A percentile compares a stretch with the other conserved stretches of the same genome.
phyloP scores from a whole-genome alignment of 208 protist species.

The Leishmania gerbilli region DNA sequence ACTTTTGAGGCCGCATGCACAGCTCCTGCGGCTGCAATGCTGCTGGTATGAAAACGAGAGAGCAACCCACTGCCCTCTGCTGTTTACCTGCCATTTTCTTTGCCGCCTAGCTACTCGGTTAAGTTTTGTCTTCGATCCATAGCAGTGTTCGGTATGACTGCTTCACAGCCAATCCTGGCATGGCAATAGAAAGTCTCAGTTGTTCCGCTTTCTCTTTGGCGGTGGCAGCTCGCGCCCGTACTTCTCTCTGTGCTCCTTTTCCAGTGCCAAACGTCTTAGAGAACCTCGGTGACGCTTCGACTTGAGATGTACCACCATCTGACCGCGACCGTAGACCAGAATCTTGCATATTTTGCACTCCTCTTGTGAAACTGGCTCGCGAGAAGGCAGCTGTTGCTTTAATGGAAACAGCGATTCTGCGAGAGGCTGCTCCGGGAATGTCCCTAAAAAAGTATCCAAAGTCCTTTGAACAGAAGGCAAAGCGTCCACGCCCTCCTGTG shows the following conservation, averaged over 20 bases:
- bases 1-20: background rate
- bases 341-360: constrained; percentile 58
- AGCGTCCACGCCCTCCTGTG: background rate
- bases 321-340: constrained; percentile 54
- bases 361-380: constrained; percentile 44
- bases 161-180: background rate
- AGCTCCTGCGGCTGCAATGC: background rate
- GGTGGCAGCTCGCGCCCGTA: constrained; percentile 68
- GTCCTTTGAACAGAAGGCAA: background rate
- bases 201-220: constrained; percentile 34
- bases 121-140: background rate
- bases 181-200: background rate
- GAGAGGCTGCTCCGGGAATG: background rate
- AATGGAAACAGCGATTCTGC: constrained; percentile 15
- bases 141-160: background rate
- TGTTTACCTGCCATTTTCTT: background rate
- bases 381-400: background rate
- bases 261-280: constrained; percentile 42
- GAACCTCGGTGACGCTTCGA: constrained; percentile 74
- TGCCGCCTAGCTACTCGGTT: background rate
- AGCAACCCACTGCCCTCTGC: background rate
- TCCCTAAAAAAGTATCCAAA: constrained; percentile 6
- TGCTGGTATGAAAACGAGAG: background rate
- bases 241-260: constrained; percentile 53
- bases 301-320: constrained; percentile 52